A percentile compares a stretch with the other conserved stretches of the same genome.
Evolutionary conservation across 2,329 filamentous ascomycete genomes (phyloP).

Genomic region (Blumeria graminis): DNA sequence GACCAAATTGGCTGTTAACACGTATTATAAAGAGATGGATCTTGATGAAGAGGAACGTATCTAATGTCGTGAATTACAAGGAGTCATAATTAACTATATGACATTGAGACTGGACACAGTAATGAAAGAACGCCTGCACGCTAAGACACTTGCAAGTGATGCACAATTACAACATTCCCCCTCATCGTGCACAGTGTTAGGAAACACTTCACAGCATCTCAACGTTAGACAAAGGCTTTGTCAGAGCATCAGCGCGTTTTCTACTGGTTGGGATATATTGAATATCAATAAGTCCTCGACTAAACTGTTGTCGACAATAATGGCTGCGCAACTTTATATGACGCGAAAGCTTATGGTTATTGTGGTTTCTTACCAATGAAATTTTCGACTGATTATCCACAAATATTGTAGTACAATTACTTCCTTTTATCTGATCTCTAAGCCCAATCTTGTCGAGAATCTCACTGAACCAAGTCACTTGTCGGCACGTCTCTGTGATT

Average conservation of each 20-base stretch:
- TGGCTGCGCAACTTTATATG: neutral
- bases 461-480: neutral
- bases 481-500: neutral
- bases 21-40: too few relatives aligned
- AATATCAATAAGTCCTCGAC: neutral
- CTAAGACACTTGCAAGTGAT: neutral
- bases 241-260: neutral
- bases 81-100: too few relatives aligned
- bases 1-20: too few relatives aligned
- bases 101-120: too few relatives aligned
- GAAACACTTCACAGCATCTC: neutral
- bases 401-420: neutral
- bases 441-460: neutral
- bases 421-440: neutral
- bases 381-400: neutral
- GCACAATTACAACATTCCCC: neutral
- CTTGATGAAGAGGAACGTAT: too few relatives aligned
- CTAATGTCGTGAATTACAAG: too few relatives aligned
- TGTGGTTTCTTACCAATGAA: neutral
- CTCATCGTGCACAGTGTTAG: neutral
- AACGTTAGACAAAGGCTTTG: neutral
- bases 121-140: too few relatives aligned
- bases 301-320: neutral
- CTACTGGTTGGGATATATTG: neutral
- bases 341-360: neutral